A percentile compares a stretch with the other conserved stretches of the same genome.
Conservation (phyloP, 768 basidiomycete species). For the Mycena kentingensis region DNA sequence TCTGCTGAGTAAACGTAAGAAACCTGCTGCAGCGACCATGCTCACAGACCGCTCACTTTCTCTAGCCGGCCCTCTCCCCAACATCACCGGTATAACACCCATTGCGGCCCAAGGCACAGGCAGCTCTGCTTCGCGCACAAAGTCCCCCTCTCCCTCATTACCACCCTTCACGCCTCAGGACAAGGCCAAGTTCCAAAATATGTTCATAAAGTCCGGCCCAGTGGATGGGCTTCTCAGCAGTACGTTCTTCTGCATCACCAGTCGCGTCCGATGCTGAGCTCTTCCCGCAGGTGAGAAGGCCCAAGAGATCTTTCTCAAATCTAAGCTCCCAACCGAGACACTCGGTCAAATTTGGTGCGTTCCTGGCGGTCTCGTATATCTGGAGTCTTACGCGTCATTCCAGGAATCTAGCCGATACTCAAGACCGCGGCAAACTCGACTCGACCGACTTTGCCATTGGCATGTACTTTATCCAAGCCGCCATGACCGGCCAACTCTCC, state of each 20-base stretch:
- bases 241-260: conserved; percentile 32
- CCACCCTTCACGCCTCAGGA: conserved; percentile 80
- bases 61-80: conserved; percentile 82
- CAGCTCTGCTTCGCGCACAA: conserved; percentile 51
- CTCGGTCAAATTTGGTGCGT: conserved; percentile 90
- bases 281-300: conserved; percentile 74
- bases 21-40: conserved; percentile 7
- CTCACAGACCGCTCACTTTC: conserved; percentile 18
- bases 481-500: conserved; percentile 77
- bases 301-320: conserved; percentile 88
- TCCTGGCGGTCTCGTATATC: conserved; percentile 1
- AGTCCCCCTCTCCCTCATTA: conserved; percentile 60
- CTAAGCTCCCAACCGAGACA: conserved; percentile 81
- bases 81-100: conserved; percentile 68
- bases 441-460: conserved; percentile 90
- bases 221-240: conserved; percentile 78
- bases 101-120: conserved; percentile 61
- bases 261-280: neutral
- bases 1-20: conserved; percentile 71
- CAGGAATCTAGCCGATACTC: conserved; percentile 95
- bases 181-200: conserved; percentile 75
- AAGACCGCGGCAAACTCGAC: conserved; percentile 87
- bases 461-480: conserved; percentile 94
- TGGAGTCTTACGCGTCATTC: conserved; percentile 10
- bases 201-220: conserved; percentile 76